Conservation (phyloP, 148 eudicot species). For the Talinum fruticosum region DNA sequence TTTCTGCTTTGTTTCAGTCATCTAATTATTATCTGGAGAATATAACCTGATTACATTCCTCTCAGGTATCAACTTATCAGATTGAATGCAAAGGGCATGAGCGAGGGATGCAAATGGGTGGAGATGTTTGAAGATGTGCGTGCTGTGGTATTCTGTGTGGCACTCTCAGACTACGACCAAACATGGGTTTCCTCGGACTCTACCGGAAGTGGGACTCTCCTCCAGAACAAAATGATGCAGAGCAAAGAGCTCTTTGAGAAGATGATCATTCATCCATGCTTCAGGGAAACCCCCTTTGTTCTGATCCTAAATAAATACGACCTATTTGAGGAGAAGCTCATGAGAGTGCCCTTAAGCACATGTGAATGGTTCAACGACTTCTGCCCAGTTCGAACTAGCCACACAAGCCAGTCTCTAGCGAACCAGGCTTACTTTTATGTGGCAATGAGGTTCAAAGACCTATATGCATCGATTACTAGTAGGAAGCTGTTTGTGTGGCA, state of each 20-base stretch:
- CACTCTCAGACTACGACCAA: conserved; percentile 89
- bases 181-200: conserved; percentile 45
- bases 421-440: conserved; percentile 91
- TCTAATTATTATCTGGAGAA: neutral
- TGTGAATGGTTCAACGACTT: conserved; percentile 91
- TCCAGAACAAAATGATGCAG: conserved; percentile 76
- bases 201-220: conserved; percentile 38
- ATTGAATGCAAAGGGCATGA: conserved; percentile 86
- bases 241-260: conserved; percentile 80
- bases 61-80: conserved; percentile 83
- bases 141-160: conserved; percentile 66
- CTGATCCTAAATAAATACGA: conserved; percentile 85
- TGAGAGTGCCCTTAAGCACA: conserved; percentile 47
- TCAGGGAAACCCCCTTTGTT: conserved; percentile 76
- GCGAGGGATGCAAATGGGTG: conserved; percentile 96
- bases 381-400: conserved; percentile 64
- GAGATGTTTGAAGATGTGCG: conserved; percentile 98
- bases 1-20: neutral
- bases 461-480: conserved; percentile 68
- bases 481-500: conserved; percentile 99
- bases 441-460: conserved; percentile 94
- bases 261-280: conserved; percentile 76
- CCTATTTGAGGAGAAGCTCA: conserved; percentile 80
- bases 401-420: conserved; percentile 75
- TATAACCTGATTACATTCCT: neutral